Percentiles rank a stretch among this genome's conserved stretches.
Evolutionary conservation across 257 asterid species (phyloP).

Genomic region (Penstemon eatonii): DNA sequence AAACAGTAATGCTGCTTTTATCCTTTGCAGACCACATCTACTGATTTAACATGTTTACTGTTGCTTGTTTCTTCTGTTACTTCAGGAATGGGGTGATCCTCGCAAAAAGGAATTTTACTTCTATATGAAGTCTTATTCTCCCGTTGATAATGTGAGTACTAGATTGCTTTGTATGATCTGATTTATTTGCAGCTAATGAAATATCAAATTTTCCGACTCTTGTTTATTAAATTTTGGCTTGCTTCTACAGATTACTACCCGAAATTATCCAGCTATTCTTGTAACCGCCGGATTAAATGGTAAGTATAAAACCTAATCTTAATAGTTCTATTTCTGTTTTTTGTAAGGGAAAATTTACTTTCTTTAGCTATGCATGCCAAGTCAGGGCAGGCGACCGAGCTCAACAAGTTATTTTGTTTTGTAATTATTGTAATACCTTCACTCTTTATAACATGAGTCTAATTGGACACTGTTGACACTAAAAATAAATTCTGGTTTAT

Average conservation of each 20-base stretch:
- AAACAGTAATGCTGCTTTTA: slow-evolving; percentile 4
- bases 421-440: neutral
- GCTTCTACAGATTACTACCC: slow-evolving; percentile 59
- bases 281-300: slow-evolving; percentile 92
- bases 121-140: slow-evolving; percentile 94
- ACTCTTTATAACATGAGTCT: neutral
- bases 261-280: slow-evolving; percentile 81
- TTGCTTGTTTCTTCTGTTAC: slow-evolving; percentile 32
- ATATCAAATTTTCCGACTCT: slow-evolving; percentile 5
- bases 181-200: slow-evolving; percentile 16
- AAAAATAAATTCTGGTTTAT: neutral
- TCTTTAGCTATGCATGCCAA: slow-evolving; percentile 6
- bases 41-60: slow-evolving; percentile 9
- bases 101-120: slow-evolving; percentile 84
- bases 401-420: neutral
- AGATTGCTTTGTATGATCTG: slow-evolving; percentile 6
- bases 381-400: neutral
- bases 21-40: slow-evolving; percentile 12
- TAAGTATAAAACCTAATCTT: slow-evolving; percentile 38
- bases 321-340: slow-evolving; percentile 8
- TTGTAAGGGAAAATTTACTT: neutral
- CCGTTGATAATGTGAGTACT: slow-evolving; percentile 81
- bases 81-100: slow-evolving; percentile 99
- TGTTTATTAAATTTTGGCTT: slow-evolving; percentile 26
- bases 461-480: neutral